phyloP scores from a whole-genome alignment of 2,329 filamentous ascomycete species.

The Zymoseptoria ardabiliae region DNA sequence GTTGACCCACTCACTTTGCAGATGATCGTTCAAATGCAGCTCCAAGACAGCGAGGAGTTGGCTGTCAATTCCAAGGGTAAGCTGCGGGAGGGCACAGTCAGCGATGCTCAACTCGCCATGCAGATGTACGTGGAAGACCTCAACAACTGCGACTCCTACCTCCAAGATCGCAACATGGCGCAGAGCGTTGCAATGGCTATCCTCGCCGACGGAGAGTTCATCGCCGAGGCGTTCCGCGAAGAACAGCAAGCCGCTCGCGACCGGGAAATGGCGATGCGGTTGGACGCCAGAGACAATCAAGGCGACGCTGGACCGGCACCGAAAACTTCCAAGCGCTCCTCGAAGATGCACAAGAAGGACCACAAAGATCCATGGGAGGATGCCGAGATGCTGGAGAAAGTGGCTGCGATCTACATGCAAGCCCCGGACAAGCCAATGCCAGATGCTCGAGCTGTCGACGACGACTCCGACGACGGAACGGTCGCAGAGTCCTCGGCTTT shows the following conservation, averaged over 20 bases:
- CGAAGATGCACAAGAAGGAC: constrained; percentile 3
- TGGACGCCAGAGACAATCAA: constrained; percentile 1
- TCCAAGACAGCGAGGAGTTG: constrained; percentile 46
- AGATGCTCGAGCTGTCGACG: background rate
- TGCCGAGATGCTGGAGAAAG: constrained; percentile 17
- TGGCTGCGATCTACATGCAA: constrained; percentile 17
- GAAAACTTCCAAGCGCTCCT: background rate
- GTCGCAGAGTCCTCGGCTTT: constrained; percentile 16
- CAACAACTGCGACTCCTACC: constrained; percentile 5
- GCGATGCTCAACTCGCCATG: constrained; percentile 17
- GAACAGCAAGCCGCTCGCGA: constrained; percentile 19
- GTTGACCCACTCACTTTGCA: constrained; percentile 10
- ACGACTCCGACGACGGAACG: constrained; percentile 8
- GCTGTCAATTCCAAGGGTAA: constrained; percentile 13
- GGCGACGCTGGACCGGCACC: background rate
- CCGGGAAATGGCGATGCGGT: constrained; percentile 12
- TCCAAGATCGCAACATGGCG: constrained; percentile 18
- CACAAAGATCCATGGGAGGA: constrained; percentile 12
- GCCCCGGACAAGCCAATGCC: background rate
- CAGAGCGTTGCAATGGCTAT: constrained; percentile 18
- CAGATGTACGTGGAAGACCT: constrained; percentile 22
- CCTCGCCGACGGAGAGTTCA: constrained; percentile 9
- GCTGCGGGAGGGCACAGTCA: constrained; percentile 13
- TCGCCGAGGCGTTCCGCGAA: constrained; percentile 7
- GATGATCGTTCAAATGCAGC: constrained; percentile 41